Evolutionary conservation across 2,329 filamentous ascomycete species (phyloP), one percentile per base, ranked within the genome.

Genomic region (Fusarium redolens): DNA sequence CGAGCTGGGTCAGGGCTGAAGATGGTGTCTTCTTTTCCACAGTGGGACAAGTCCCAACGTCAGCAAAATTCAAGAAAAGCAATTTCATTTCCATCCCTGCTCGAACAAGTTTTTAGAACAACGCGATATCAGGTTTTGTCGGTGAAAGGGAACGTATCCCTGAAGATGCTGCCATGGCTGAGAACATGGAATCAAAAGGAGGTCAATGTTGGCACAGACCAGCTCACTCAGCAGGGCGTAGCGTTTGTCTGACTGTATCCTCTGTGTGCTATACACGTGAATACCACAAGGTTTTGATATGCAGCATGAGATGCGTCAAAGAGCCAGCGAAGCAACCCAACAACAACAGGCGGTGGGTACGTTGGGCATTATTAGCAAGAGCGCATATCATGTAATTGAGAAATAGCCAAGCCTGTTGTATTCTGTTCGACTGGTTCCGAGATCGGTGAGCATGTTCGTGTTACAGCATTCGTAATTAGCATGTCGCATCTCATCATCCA

Each of bases 1-100:
- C 54, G 51, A 54, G 15, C 22, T 73, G 74, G 69, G 61, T 57
- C 71, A 75, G 65, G 69, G 58, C 61, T 67, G 59, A 68, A 33
- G 47, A 35, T 48, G 30, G 55, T 17, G 61, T 31, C 48, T 45
- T 62, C 17, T 57, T 48, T 54, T 33, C n/a, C 38, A 44, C 47
- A 56, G 48, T 65, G 47, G 62, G 48, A 72, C 63, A 57, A 35
- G 44, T 56, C 47, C 22, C 44, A 56, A 44, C 44, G 41, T 56
- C 40, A 44, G 25, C 48, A 20, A 38, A 54, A 47, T 47, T 61
- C 28, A 22, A 28, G 18, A 41, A 62, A 56, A 51, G 52, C 45
- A 64, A 45, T 31, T 48, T 58, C 58, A n/a, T 75, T 65, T 75
- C 44, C 41, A 62, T 50, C 68, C 73, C 28, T 69, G 58, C 18